These are phyloP conservation scores for Paecilomyces niveus DNA, from an alignment of 2,329 filamentous ascomycete genomes.

Conservation along the genomic window DNA sequence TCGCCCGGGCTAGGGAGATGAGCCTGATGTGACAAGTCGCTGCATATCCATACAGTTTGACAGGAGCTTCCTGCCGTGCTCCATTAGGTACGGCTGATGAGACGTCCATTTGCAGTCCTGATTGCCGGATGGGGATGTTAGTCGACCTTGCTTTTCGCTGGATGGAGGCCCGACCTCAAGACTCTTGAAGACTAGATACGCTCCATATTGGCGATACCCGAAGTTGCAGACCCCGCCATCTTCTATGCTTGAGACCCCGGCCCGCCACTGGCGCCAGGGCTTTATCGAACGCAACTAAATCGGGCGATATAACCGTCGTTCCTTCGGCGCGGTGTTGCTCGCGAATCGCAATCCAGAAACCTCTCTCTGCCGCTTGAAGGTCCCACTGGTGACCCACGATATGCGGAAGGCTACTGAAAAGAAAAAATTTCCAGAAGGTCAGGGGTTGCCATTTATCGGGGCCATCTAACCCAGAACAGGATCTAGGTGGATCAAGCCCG, in stretches of 20 bases:
- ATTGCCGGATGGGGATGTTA: not conserved
- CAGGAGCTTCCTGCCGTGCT: not conserved
- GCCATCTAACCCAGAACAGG: slow-evolving; percentile 1
- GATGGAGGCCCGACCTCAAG: not conserved
- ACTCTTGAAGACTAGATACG: not conserved
- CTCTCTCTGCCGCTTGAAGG: slow-evolving; percentile 5
- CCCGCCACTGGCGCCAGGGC: not conserved
- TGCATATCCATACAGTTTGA: not conserved
- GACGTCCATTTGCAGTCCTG: not conserved
- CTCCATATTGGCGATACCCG: not conserved
- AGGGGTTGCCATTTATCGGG: slow-evolving; percentile 10
- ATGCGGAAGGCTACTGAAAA: slow-evolving; percentile 5
- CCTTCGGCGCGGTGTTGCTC: not conserved
- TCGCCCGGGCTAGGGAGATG: not conserved
- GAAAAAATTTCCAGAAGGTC: slow-evolving; percentile 15
- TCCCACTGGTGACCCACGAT: slow-evolving; percentile 11
- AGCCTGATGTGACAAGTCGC: slow-evolving; percentile 1
- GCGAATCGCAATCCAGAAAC: slow-evolving; percentile 4
- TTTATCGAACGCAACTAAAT: not conserved
- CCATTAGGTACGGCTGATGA: not conserved
- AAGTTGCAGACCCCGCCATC: not conserved
- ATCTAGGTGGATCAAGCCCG: slow-evolving; percentile 1
- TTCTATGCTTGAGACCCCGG: not conserved
- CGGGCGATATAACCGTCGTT: not conserved
- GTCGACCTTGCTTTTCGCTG: not conserved